Evolutionary conservation across 352 stramenopile species (phyloP).

Genomic region (Phytophthora sp.): DNA sequence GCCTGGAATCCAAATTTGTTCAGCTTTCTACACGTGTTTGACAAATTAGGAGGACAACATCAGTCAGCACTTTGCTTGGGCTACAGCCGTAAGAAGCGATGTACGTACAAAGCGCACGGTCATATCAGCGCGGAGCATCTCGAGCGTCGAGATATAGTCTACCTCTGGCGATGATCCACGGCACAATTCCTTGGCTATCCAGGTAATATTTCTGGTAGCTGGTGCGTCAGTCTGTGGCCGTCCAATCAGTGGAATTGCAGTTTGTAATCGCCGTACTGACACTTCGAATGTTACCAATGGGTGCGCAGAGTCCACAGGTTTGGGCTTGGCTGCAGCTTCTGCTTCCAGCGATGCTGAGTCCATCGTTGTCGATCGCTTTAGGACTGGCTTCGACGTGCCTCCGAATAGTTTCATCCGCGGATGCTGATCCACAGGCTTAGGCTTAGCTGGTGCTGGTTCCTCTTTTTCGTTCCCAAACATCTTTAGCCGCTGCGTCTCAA

Average conservation of each 20-base stretch:
- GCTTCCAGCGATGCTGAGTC: slow-evolving; percentile 38
- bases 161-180: slow-evolving; percentile 42
- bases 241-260: slow-evolving; percentile 43
- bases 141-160: slow-evolving; percentile 74
- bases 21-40: slow-evolving; percentile 56
- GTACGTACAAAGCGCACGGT: slow-evolving; percentile 72
- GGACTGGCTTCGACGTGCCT: slow-evolving; percentile 13
- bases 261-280: slow-evolving; percentile 39
- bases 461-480: slow-evolving; percentile 43
- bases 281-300: slow-evolving; percentile 36
- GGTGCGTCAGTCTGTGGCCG: slow-evolving; percentile 42
- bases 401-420: slow-evolving; percentile 27
- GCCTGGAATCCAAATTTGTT: slow-evolving; percentile 83
- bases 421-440: neutral
- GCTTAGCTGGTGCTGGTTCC: slow-evolving; percentile 1
- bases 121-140: slow-evolving; percentile 86
- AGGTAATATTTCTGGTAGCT: slow-evolving; percentile 45
- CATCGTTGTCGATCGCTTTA: slow-evolving; percentile 31
- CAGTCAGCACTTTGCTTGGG: neutral
- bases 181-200: slow-evolving; percentile 63
- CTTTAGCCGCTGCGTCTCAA: slow-evolving; percentile 54
- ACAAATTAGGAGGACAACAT: neutral
- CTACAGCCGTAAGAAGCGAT: neutral
- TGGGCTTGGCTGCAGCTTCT: slow-evolving; percentile 22
- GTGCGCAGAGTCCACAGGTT: slow-evolving; percentile 5